These are phyloP conservation scores for Silene latifolia DNA, from an alignment of 148 eudicot species.

Conservation along the genomic window DNA sequence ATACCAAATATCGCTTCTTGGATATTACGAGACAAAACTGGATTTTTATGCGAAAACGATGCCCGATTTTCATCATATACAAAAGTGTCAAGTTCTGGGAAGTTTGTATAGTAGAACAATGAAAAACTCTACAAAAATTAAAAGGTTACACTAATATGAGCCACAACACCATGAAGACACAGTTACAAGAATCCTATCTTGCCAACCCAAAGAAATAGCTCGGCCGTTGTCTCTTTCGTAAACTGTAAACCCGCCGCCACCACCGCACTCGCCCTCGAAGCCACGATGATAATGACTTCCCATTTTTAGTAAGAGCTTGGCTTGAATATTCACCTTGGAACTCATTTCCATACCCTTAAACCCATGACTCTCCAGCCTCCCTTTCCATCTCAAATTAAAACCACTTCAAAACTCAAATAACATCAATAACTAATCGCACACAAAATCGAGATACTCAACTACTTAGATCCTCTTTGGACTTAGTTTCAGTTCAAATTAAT, in stretches of 20 bases:
- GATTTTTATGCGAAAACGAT: no score
- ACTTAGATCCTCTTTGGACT: no score
- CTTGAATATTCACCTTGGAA: constrained; percentile 57
- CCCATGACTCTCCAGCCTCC: constrained; percentile 57
- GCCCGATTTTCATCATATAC: no score
- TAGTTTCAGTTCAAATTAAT: no score
- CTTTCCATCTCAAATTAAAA: constrained; percentile 73
- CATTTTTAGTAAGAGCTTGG: constrained; percentile 59
- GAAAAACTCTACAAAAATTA: no score
- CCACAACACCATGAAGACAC: constrained; percentile 53
- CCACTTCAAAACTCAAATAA: no score
- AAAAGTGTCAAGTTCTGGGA: no score
- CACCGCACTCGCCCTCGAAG: constrained; percentile 39
- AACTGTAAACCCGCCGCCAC: constrained; percentile 54
- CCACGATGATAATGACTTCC: constrained; percentile 52
- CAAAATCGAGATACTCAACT: no score
- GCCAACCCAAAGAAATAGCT: constrained; percentile 68
- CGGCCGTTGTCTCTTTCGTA: constrained; percentile 45
- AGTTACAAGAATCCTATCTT: constrained; percentile 52
- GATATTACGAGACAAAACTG: no score
- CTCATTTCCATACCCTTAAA: constrained; percentile 50
- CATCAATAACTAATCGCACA: no score
- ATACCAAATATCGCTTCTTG: no score
- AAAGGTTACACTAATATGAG: background rate
- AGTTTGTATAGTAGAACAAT: no score